Percentiles rank a stretch among this genome's conserved stretches.
Conservation (phyloP, 2,329 filamentous ascomycete genomes). For the Colletotrichum viniferum region DNA sequence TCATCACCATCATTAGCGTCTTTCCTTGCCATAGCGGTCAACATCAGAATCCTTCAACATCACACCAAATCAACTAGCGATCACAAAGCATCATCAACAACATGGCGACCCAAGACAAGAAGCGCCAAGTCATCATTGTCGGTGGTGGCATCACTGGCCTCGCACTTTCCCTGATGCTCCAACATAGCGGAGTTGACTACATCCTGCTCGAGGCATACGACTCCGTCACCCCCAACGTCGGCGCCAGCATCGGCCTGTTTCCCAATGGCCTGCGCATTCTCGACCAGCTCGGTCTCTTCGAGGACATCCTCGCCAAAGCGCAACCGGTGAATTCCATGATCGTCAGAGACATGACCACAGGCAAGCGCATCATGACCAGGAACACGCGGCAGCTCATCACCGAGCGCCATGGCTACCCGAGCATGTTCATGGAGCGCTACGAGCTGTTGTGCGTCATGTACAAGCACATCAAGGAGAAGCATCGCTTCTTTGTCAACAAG, state of each 20-base stretch:
- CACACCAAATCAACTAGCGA: neutral
- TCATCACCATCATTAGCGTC: neutral
- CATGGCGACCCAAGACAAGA: neutral
- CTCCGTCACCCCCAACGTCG: slow-evolving; percentile 47
- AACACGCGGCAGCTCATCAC: neutral
- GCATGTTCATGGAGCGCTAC: slow-evolving; percentile 40
- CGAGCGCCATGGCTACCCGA: slow-evolving; percentile 31
- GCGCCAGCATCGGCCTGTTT: slow-evolving; percentile 51
- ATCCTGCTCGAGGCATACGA: slow-evolving; percentile 49
- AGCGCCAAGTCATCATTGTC: slow-evolving; percentile 24
- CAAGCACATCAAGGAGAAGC: slow-evolving; percentile 33
- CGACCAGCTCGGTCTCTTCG: slow-evolving; percentile 51
- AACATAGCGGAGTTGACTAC: slow-evolving; percentile 50
- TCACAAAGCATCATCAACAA: neutral
- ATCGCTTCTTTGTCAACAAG: slow-evolving; percentile 19
- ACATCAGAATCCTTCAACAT: too few species aligned
- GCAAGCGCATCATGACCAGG: slow-evolving; percentile 11
- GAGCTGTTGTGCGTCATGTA: slow-evolving; percentile 37
- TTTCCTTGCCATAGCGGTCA: neutral
- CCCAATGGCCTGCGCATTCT: slow-evolving; percentile 48
- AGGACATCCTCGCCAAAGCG: neutral
- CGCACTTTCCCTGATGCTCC: slow-evolving; percentile 39
- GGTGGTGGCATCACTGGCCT: slow-evolving; percentile 27
- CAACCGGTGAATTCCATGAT: neutral
- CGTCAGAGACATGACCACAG: neutral